phyloP scores from a whole-genome alignment of 768 basidiomycete genomes.

The Hypholoma sublateritium region DNA sequence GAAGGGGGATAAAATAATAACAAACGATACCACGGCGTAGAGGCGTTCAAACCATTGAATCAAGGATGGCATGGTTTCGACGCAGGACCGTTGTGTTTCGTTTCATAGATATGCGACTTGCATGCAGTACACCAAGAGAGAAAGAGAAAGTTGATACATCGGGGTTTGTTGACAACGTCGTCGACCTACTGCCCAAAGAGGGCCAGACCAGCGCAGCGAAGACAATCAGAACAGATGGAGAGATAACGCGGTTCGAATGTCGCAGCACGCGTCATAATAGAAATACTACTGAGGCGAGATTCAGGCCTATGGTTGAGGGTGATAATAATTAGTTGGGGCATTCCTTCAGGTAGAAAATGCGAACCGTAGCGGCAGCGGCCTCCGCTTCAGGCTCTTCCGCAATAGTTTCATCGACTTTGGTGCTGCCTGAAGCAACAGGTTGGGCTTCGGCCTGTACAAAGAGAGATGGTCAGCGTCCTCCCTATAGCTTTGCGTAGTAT shows the following conservation, averaged over 20 bases:
- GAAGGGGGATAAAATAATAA: slow-evolving; percentile 5
- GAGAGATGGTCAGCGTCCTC: slow-evolving; percentile 17
- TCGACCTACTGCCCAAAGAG: slow-evolving; percentile 11
- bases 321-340: not conserved
- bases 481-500: no score
- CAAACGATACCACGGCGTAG: slow-evolving; percentile 20
- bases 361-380: slow-evolving; percentile 16
- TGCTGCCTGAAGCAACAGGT: slow-evolving; percentile 34
- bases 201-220: slow-evolving; percentile 4
- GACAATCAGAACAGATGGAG: slow-evolving; percentile 1
- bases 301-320: slow-evolving; percentile 9
- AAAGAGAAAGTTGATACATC: slow-evolving; percentile 17
- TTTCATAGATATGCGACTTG: slow-evolving; percentile 16
- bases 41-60: slow-evolving; percentile 12
- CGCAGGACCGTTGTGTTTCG: slow-evolving; percentile 18
- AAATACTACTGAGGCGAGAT: not conserved
- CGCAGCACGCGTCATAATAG: not conserved
- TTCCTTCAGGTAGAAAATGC: not conserved
- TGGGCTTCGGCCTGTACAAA: slow-evolving; percentile 35
- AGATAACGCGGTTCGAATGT: not conserved
- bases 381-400: slow-evolving; percentile 54
- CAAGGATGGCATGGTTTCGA: slow-evolving; percentile 15
- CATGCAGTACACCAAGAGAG: slow-evolving; percentile 16
- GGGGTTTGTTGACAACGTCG: slow-evolving; percentile 13
- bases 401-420: slow-evolving; percentile 46